Evolutionary conservation across 2,329 filamentous ascomycete genomes (phyloP).

Genomic region (Pseudocercospora vitis): DNA sequence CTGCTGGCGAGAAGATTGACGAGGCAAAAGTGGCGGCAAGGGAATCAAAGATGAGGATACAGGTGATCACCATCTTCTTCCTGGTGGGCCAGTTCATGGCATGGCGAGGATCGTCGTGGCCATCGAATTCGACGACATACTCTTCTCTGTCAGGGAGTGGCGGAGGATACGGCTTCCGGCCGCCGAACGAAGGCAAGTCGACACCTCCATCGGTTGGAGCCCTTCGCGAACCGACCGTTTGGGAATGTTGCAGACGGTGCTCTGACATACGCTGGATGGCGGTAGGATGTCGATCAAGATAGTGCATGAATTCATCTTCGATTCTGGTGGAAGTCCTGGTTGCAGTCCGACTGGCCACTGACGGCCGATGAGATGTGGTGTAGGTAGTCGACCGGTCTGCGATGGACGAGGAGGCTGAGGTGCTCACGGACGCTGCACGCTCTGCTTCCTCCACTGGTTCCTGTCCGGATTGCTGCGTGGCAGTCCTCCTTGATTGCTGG

Average conservation of each 20-base stretch:
- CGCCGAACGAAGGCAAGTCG: conserved; percentile 38
- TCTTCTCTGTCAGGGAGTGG: conserved; percentile 68
- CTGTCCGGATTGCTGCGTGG: conserved; percentile 42
- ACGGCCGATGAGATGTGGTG: conserved; percentile 7
- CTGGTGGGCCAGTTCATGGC: conserved; percentile 85
- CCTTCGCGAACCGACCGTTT: conserved; percentile 62
- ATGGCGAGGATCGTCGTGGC: conserved; percentile 73
- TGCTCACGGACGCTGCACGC: conserved; percentile 47
- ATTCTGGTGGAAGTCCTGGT: conserved; percentile 27
- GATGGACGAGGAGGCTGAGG: conserved; percentile 25
- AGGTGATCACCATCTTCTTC: conserved; percentile 69
- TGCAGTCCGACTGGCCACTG: conserved; percentile 8
- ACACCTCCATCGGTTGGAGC: conserved; percentile 37
- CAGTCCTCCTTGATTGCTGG: background rate
- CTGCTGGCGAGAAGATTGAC: conserved; percentile 53
- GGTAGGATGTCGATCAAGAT: conserved; percentile 66
- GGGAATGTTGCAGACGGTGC: conserved; percentile 65
- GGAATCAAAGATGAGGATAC: conserved; percentile 72
- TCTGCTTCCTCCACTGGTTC: conserved; percentile 51
- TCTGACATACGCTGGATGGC: conserved; percentile 66
- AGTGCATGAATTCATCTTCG: conserved; percentile 47
- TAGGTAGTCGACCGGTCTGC: conserved; percentile 31
- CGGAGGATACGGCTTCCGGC: conserved; percentile 57
- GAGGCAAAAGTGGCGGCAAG: conserved; percentile 66
- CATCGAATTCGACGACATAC: conserved; percentile 81